A percentile compares a stretch with the other conserved stretches of the same genome.
These are phyloP conservation scores for Podospora pseudocomata DNA, from an alignment of 495 filamentous ascomycete genomes.

Conservation along the genomic window DNA sequence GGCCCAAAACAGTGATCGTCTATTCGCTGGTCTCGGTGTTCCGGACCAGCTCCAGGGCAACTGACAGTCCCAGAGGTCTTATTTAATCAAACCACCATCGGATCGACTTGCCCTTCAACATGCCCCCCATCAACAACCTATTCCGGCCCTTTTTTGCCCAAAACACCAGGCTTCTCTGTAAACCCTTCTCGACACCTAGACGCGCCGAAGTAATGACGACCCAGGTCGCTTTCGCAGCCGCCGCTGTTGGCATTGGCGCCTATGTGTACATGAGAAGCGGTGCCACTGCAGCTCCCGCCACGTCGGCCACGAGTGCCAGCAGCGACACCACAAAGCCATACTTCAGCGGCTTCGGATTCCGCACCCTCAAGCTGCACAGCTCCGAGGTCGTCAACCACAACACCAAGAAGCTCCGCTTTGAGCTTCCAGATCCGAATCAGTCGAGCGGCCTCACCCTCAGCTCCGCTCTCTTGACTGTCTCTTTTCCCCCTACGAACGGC, in stretches of 20 bases:
- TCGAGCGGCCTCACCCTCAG: constrained; percentile 52
- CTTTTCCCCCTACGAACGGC: constrained; percentile 44
- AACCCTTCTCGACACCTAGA: constrained; percentile 1
- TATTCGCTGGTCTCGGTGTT: constrained; percentile 23
- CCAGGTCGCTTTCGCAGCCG: constrained; percentile 27
- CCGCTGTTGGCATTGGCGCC: constrained; percentile 29
- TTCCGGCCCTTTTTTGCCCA: constrained; percentile 15
- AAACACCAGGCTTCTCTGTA: background rate
- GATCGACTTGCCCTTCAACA: constrained; percentile 7
- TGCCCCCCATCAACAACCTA: constrained; percentile 12
- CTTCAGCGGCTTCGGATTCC: constrained; percentile 35
- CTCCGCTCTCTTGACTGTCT: constrained; percentile 54
- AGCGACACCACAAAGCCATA: constrained; percentile 23
- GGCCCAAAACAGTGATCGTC: background rate
- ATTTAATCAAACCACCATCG: background rate
- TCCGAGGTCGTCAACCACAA: constrained; percentile 60
- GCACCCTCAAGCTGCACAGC: constrained; percentile 44
- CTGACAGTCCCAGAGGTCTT: background rate
- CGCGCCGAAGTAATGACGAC: constrained; percentile 28
- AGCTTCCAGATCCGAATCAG: constrained; percentile 49
- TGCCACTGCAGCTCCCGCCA: constrained; percentile 22
- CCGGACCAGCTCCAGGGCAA: constrained; percentile 17
- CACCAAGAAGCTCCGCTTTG: constrained; percentile 61
- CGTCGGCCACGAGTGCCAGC: background rate
- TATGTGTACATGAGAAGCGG: constrained; percentile 12